These are phyloP conservation scores for Vaccinium corymbosum DNA, from an alignment of 148 eudicot species.

Conservation along the genomic window DNA sequence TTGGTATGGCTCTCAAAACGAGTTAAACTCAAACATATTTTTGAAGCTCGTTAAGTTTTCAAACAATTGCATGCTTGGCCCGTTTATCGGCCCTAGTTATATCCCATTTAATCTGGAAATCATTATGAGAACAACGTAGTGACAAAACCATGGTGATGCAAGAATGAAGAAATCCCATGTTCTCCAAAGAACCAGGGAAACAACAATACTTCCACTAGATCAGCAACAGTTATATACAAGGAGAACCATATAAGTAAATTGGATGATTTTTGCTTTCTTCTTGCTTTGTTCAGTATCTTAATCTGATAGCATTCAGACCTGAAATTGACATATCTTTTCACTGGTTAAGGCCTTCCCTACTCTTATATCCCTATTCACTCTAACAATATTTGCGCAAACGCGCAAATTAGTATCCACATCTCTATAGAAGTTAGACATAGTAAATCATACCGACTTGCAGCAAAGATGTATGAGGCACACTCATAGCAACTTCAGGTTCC, in stretches of 20 bases:
- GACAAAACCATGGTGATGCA: background rate
- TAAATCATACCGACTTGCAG: conserved; percentile 75
- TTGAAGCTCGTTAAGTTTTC: background rate
- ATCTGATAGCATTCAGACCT: background rate
- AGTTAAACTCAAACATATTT: too few relatives aligned
- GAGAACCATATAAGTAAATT: background rate
- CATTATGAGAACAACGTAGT: background rate
- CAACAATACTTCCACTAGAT: background rate
- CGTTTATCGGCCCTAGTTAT: background rate
- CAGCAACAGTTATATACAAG: background rate
- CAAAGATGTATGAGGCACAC: conserved; percentile 56
- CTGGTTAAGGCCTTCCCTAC: background rate
- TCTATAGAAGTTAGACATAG: conserved; percentile 35
- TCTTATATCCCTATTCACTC: background rate
- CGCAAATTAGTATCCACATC: background rate
- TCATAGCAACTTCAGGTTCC: conserved; percentile 52
- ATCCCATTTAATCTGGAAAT: background rate
- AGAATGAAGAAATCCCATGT: background rate
- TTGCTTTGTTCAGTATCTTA: background rate
- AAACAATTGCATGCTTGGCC: background rate
- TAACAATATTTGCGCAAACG: background rate
- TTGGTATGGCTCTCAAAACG: background rate
- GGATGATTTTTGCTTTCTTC: background rate
- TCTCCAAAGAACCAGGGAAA: background rate
- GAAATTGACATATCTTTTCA: conserved; percentile 4